Base-by-base conservation (phyloP, 1,284 basidiomycete genomes). In the Ganoderma resinaceum region DNA sequence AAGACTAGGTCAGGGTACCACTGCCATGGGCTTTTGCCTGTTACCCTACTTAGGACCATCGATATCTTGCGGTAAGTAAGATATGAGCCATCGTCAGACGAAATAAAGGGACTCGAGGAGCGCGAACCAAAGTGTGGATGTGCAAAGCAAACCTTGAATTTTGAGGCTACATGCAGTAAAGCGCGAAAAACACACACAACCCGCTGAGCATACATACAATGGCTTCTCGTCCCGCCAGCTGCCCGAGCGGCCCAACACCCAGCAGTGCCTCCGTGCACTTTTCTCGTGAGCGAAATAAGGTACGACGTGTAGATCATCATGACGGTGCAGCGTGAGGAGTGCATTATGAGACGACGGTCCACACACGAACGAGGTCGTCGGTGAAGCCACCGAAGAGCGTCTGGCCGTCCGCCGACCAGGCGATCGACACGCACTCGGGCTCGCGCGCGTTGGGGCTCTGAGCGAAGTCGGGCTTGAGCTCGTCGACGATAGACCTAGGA, bases 321-420 rank as follows among this genome's bases (percentile, higher is more conserved):
- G 55, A 60, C 37, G 42, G 61, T 63, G 46, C 35, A 46, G 49
- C 43, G 46, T 49, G 31, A 26, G 53, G 12, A 63, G 70, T 23
- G 43, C n/a, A 66, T 77, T 88, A 93, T 86, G 91, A 87, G 74
- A 87, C 89, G 78, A 97, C 95, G 79, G 90, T 91, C 95, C 95
- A 97, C 81, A 97, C 94, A 77, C 95, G 93, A 82, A 97, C 90
- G 75, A 90, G 86, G 86, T 96, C 92, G 83, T 97, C 95, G 66
- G 94, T 94, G 89, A 95, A 97, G 71, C 97, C 97, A 82, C 93
- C 95, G 81, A 98, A 99, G 74, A 99, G 89, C 67, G 96, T 98
- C 86, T 97, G 95, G 72, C 97, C 97, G 82, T 99, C 97, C 70
- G 97, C 92, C 70, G 96, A 98, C 98, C 98, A 99, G 74, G 98